These are phyloP conservation scores for Cupressus sempervirens DNA, from an alignment of 75 land plant species.

Conservation along the genomic window DNA sequence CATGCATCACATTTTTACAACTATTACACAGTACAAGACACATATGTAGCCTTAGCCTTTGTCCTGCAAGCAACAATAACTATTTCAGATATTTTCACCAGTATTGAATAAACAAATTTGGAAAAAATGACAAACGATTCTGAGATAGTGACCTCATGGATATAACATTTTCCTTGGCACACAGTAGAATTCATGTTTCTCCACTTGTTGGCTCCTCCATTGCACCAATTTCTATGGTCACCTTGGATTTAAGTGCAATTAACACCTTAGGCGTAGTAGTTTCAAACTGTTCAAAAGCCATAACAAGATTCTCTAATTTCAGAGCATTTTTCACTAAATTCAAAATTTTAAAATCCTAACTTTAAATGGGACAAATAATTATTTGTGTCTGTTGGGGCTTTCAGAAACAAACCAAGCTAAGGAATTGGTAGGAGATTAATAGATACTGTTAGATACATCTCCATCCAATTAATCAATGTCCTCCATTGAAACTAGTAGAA, in stretches of 20 bases:
- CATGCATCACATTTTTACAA: slow-evolving; percentile 72
- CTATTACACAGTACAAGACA: slow-evolving; percentile 85
- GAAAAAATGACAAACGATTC: neutral
- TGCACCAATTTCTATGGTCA: slow-evolving; percentile 72
- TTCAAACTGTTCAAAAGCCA: slow-evolving; percentile 58
- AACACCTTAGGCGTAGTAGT: slow-evolving; percentile 82
- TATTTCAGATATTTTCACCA: slow-evolving; percentile 93
- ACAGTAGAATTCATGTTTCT: slow-evolving; percentile 80
- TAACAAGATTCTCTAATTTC: neutral
- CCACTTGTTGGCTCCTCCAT: slow-evolving; percentile 89
- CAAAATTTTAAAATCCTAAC: neutral
- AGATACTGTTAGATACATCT: slow-evolving; percentile 59
- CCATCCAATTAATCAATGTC: slow-evolving; percentile 78
- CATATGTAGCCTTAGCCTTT: slow-evolving; percentile 98
- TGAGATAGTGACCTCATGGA: slow-evolving; percentile 70
- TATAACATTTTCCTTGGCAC: slow-evolving; percentile 70
- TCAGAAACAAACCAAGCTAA: slow-evolving; percentile 60
- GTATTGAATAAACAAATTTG: neutral
- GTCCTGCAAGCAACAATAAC: slow-evolving; percentile 87
- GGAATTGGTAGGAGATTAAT: slow-evolving; percentile 63
- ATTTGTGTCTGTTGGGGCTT: neutral
- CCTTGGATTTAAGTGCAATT: slow-evolving; percentile 64
- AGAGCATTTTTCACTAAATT: neutral
- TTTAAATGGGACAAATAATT: neutral
- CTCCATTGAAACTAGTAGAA: slow-evolving; percentile 63